phyloP scores from a whole-genome alignment of 1,284 basidiomycete genomes.

The Leccinum pachyderme region DNA sequence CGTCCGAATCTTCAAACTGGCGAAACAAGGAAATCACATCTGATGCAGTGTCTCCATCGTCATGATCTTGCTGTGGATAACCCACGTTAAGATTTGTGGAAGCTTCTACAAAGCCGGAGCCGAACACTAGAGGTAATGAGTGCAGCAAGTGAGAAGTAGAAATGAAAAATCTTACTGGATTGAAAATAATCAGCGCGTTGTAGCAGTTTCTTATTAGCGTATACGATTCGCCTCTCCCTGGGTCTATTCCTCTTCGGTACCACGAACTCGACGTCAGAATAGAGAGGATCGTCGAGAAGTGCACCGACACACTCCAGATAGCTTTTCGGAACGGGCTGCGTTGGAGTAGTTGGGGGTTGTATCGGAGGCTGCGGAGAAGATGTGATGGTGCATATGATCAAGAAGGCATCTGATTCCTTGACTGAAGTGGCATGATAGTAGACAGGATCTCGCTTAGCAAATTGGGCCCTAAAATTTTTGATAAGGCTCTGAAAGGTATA shows the following conservation, averaged over 20 bases:
- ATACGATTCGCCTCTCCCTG: constrained; percentile 49
- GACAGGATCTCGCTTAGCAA: constrained; percentile 72
- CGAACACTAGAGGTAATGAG: constrained; percentile 54
- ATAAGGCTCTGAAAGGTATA: background rate
- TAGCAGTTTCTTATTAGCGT: constrained; percentile 68
- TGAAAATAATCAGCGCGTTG: constrained; percentile 75
- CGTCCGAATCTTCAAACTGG: constrained; percentile 61
- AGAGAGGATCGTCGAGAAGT: constrained; percentile 75
- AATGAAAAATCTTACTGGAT: constrained; percentile 44
- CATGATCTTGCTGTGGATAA: constrained; percentile 16
- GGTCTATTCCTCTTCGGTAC: constrained; percentile 50
- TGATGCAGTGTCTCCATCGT: constrained; percentile 28
- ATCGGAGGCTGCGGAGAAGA: constrained; percentile 59
- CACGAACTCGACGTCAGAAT: constrained; percentile 81
- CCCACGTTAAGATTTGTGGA: constrained; percentile 24
- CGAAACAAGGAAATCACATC: constrained; percentile 30
- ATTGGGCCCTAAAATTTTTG: constrained; percentile 61
- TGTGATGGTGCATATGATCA: constrained; percentile 79
- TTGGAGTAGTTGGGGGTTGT: constrained; percentile 43
- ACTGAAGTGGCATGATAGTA: constrained; percentile 62
- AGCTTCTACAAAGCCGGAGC: constrained; percentile 63
- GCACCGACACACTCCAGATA: constrained; percentile 69
- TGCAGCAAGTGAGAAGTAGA: background rate
- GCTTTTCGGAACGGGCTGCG: constrained; percentile 57
- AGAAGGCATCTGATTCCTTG: constrained; percentile 61